phyloP scores from a whole-genome alignment of 768 basidiomycete genomes.

The Phylloporus arenicola region DNA sequence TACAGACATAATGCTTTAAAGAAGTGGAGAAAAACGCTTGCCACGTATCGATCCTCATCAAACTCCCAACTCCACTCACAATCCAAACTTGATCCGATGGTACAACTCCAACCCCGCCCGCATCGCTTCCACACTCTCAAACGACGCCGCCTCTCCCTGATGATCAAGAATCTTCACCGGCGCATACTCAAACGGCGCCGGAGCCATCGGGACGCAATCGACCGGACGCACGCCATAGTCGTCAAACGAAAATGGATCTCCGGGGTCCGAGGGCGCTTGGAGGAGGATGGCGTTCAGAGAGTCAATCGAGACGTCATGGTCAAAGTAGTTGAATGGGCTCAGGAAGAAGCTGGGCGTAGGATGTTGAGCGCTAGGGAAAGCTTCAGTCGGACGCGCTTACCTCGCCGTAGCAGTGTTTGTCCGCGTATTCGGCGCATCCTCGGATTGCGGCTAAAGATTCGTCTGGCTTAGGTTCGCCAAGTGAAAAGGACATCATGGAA shows the following conservation, averaged over 20 bases:
- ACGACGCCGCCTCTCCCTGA: slow-evolving; percentile 29
- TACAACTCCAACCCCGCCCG: slow-evolving; percentile 36
- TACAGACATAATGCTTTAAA: too few relatives aligned
- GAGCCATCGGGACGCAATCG: slow-evolving; percentile 35
- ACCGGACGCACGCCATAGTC: slow-evolving; percentile 47
- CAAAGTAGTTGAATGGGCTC: slow-evolving; percentile 61
- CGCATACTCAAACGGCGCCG: slow-evolving; percentile 37
- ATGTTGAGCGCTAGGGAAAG: neutral
- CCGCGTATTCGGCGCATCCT: slow-evolving; percentile 59
- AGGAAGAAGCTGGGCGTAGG: slow-evolving; percentile 43
- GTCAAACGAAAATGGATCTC: slow-evolving; percentile 39
- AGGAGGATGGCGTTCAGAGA: slow-evolving; percentile 49
- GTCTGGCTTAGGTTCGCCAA: neutral
- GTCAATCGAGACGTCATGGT: slow-evolving; percentile 57
- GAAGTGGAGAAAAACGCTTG: too few relatives aligned
- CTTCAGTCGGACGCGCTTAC: slow-evolving; percentile 26
- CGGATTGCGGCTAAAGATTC: slow-evolving; percentile 46
- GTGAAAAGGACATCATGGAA: neutral
- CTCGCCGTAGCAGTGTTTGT: slow-evolving; percentile 52
- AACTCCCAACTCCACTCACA: slow-evolving; percentile 5
- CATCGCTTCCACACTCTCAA: slow-evolving; percentile 35
- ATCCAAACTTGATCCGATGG: slow-evolving; percentile 34
- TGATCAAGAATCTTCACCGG: slow-evolving; percentile 32
- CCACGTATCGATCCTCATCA: too few relatives aligned
- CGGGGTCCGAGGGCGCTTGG: slow-evolving; percentile 33